Conservation (phyloP, 352 stramenopile species). For the Phytophthora capsici region DNA sequence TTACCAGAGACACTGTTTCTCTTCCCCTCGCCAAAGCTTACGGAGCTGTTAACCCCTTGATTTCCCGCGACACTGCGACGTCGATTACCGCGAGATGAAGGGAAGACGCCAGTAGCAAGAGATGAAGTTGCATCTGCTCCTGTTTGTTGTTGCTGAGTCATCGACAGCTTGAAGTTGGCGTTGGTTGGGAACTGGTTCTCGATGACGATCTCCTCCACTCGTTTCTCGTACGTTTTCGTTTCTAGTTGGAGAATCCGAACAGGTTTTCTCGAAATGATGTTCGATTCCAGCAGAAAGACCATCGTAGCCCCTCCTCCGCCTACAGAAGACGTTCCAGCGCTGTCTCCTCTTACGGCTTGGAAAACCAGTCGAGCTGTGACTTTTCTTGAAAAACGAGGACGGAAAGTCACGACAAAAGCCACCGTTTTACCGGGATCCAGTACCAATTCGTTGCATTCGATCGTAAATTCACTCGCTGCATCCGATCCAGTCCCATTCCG, state of each 20-base stretch:
- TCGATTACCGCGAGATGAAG: constrained; percentile 22
- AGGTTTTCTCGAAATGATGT: constrained; percentile 78
- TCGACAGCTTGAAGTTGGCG: constrained; percentile 74
- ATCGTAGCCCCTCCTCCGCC: constrained; percentile 71
- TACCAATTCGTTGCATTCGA: constrained; percentile 67
- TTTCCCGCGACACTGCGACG: constrained; percentile 11
- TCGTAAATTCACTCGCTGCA: constrained; percentile 66
- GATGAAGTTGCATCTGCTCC: constrained; percentile 1
- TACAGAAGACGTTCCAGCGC: constrained; percentile 20
- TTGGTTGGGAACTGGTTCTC: constrained; percentile 88
- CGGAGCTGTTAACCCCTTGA: constrained; percentile 9
- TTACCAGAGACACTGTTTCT: constrained; percentile 25
- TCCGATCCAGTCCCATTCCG: constrained; percentile 1
- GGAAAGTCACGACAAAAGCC: constrained; percentile 85
- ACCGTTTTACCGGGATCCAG: constrained; percentile 81
- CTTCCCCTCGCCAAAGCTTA: constrained; percentile 11
- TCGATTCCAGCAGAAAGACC: constrained; percentile 90
- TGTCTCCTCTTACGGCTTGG: constrained; percentile 63
- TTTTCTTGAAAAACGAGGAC: constrained; percentile 85
- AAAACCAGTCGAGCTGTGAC: constrained; percentile 91
- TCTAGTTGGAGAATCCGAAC: constrained; percentile 87
- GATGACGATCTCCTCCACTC: constrained; percentile 77
- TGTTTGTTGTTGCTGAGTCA: constrained; percentile 58
- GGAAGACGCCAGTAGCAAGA: neutral
- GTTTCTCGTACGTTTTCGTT: constrained; percentile 80